Evolutionary conservation across 495 filamentous ascomycete genomes (phyloP), one percentile per base, ranked within the genome.

Genomic region (Podospora bellae-mahoneyi): DNA sequence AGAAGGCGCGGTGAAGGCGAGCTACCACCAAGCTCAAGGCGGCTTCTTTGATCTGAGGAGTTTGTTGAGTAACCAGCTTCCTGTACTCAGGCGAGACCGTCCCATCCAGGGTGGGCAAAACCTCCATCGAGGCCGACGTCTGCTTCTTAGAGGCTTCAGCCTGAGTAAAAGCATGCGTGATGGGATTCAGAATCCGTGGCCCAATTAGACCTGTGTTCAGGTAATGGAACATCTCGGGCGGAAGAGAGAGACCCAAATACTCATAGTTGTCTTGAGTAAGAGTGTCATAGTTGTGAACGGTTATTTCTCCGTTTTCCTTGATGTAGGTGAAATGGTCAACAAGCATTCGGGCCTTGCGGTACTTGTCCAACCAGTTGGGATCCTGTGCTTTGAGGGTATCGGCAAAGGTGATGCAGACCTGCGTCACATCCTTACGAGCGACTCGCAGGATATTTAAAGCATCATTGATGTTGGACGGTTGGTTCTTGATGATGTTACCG

Each of bases 201-300:
- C 92, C 88, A 66, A 97, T 85, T 18, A 97, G 77, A 32, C 92
- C 95, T 34, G 86, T 89, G 67, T 92, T 92, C 39, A 98, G 84
- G 72, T 99, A 98, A 76, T 91, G 91, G 76, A 93, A 97, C 5
- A 99, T 81, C 79, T 99, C 96, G 64, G 93, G 88, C 2, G 96
- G 93, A 18, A 99, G 84, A 39, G 93, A 91, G 64, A 93, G 87
- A 23, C 93, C 93, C 70, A 96, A 89, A 74, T 97, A 91, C 71
- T 94, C 90, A 78, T 95, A 91, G 69, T 93, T 84, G 77, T 98
- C 94, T 23, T 81, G 83, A 19, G 95, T 93, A 2, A 90, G 84
- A 44, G 85, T 79, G 7, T 89, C 88, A 39, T 82, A 82, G 67
- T 92, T 87, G 73, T 92, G 82, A 4, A 90, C 89, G 64, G 87